A percentile compares a stretch with the other conserved stretches of the same genome.
phyloP scores from a whole-genome alignment of 2,329 filamentous ascomycete species.

The Trichoderma guizhouense region DNA sequence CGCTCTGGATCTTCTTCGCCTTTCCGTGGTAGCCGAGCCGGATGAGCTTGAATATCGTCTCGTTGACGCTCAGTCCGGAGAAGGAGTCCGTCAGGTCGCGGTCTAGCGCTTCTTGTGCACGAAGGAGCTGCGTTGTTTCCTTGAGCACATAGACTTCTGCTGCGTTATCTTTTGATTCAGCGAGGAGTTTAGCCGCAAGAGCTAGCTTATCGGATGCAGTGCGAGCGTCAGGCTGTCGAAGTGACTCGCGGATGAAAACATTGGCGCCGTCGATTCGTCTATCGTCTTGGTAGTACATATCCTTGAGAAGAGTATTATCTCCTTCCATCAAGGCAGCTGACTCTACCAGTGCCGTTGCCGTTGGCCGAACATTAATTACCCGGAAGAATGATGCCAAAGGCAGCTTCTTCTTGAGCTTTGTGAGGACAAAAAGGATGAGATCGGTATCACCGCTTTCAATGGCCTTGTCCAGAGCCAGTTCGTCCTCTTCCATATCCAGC shows the following conservation, averaged over 20 bases:
- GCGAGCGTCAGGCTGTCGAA: constrained; percentile 66
- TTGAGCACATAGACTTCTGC: constrained; percentile 73
- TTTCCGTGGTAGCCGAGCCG: constrained; percentile 77
- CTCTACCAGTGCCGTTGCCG: constrained; percentile 87
- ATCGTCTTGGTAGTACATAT: constrained; percentile 97
- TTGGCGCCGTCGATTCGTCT: constrained; percentile 82
- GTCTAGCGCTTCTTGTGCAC: constrained; percentile 84
- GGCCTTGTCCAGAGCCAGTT: constrained; percentile 91
- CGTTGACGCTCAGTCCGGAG: constrained; percentile 80
- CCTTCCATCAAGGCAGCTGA: constrained; percentile 65
- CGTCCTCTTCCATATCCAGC: constrained; percentile 92
- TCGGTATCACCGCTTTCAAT: constrained; percentile 95
- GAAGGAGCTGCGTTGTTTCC: constrained; percentile 74
- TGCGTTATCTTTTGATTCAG: constrained; percentile 75
- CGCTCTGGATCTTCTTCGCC: constrained; percentile 81
- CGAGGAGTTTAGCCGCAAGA: constrained; percentile 77
- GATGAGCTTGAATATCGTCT: constrained; percentile 87
- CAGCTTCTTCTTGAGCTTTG: constrained; percentile 85
- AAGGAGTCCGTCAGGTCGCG: constrained; percentile 76
- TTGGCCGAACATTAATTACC: constrained; percentile 78
- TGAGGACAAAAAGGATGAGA: constrained; percentile 81
- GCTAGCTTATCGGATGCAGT: constrained; percentile 81
- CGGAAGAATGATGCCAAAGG: constrained; percentile 90
- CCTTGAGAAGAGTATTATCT: constrained; percentile 83
- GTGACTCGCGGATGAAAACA: constrained; percentile 79